Base-by-base conservation (phyloP, 371 early-diverging fungal species). In the Mortierella sp. region DNA sequence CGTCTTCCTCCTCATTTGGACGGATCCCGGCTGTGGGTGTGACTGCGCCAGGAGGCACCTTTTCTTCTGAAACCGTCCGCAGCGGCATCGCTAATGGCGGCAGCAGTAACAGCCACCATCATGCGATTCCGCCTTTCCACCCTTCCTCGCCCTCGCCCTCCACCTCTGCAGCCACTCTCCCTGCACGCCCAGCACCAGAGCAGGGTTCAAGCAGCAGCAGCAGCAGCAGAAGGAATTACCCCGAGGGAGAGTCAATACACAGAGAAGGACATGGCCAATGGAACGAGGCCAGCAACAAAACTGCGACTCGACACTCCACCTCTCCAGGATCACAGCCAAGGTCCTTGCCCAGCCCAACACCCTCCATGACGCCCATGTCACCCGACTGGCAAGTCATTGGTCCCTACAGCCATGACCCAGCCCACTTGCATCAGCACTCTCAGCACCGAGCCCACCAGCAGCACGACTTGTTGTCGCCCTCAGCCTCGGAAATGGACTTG, bases 321-420 rank as follows among this genome's bases (percentile, higher is more conserved):
- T 46, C 50, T 5, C 59, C 74, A 11, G 48, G 75, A 64, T 72
- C 75, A 16, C 71, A 74, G 24, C 83, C 79, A n/a, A 71, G 67
- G 37, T 73, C 77, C 13, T 75, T 83, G 13, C 83, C 83, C n/a
- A 83, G 83, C 69, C 83, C 83, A 24, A 46, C 80, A 2, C 83
- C 77, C 14, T 76, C 83, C 5, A n/a, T 73, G 46, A 67, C 73
- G 4, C 31, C 83, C 11, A 28, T 79, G 59, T 75, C 79, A 51
- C 74, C 80, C 21, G 83, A 83, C 51, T 75, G 59, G 71, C 74
- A 73, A 11, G 14, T 69, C 14, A 34, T 67, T 24, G 61, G 64
- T 26, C 77, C 48, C 40, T 57, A 72, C 26, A 55, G 48, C 19
- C 54, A 37, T 43, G 61, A 44, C 11, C 43, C 61, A 53, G 6